These are phyloP conservation scores for Emergomyces africanus DNA, from an alignment of 2,329 filamentous ascomycete species.

Conservation along the genomic window DNA sequence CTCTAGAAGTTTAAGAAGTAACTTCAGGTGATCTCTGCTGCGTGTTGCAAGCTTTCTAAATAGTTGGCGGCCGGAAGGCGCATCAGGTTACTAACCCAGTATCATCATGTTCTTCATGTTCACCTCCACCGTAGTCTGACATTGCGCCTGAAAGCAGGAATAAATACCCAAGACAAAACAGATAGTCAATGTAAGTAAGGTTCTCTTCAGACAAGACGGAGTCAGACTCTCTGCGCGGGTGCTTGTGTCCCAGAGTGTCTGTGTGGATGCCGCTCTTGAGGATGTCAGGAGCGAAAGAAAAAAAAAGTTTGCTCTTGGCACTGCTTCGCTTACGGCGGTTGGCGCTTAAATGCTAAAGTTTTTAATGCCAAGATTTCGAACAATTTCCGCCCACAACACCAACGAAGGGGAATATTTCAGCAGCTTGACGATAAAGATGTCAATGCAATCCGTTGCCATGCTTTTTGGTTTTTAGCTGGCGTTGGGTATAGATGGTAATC, in stretches of 20 bases:
- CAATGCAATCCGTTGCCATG: not conserved
- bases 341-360: not conserved
- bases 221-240: not conserved
- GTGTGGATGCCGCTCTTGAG: not conserved
- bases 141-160: slow-evolving; percentile 31
- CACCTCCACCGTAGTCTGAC: slow-evolving; percentile 63
- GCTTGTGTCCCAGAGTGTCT: not conserved
- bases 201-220: not conserved
- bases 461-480: not conserved
- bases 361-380: too few species aligned
- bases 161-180: slow-evolving; percentile 8
- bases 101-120: slow-evolving; percentile 47
- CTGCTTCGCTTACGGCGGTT: not conserved
- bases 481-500: slow-evolving; percentile 1
- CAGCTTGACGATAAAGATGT: not conserved
- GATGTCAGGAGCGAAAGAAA: not conserved
- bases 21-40: not conserved
- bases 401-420: too few species aligned
- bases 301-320: not conserved
- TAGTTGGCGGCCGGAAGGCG: not conserved
- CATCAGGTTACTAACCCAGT: slow-evolving; percentile 37
- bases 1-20: not conserved
- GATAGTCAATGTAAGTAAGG: not conserved
- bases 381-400: not conserved
- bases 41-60: not conserved